Percentiles rank a stretch among this genome's conserved stretches.
Evolutionary conservation across 1,284 basidiomycete genomes (phyloP).

Genomic region (Papiliotrema nemorosa): DNA sequence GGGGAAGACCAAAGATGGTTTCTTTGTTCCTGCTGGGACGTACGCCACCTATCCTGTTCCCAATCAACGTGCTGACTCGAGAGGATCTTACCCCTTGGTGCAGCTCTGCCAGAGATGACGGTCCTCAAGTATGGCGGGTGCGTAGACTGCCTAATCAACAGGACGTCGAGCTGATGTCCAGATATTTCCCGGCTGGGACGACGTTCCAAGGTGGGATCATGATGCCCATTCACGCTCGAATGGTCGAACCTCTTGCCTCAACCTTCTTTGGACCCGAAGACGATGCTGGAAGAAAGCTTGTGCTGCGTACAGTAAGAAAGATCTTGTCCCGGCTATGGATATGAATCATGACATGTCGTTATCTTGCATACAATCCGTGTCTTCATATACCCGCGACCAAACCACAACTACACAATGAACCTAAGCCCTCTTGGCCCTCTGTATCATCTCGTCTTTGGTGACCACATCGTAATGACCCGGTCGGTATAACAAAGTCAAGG

Average conservation of each 20-base stretch:
- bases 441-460: slow-evolving; percentile 30
- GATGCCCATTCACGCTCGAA: slow-evolving; percentile 34
- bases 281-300: slow-evolving; percentile 13
- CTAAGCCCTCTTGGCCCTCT: background rate
- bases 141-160: background rate
- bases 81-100: slow-evolving; percentile 34
- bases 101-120: slow-evolving; percentile 30
- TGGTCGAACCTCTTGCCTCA: slow-evolving; percentile 30
- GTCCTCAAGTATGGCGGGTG: slow-evolving; percentile 36
- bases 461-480: slow-evolving; percentile 76
- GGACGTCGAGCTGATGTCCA: background rate
- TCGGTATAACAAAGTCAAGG: slow-evolving; percentile 64
- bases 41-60: slow-evolving; percentile 12
- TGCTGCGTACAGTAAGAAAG: slow-evolving; percentile 19
- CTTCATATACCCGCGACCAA: too few species aligned
- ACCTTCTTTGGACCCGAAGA: slow-evolving; percentile 4
- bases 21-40: slow-evolving; percentile 33
- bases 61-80: background rate
- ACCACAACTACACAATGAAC: too few species aligned
- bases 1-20: slow-evolving; percentile 26
- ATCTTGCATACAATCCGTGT: too few species aligned
- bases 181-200: slow-evolving; percentile 37
- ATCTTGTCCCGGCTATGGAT: background rate
- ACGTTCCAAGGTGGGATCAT: slow-evolving; percentile 35
- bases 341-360: background rate